Base-by-base conservation (phyloP, 2,329 filamentous ascomycete genomes). In the Pseudogymnoascus sp. region DNA sequence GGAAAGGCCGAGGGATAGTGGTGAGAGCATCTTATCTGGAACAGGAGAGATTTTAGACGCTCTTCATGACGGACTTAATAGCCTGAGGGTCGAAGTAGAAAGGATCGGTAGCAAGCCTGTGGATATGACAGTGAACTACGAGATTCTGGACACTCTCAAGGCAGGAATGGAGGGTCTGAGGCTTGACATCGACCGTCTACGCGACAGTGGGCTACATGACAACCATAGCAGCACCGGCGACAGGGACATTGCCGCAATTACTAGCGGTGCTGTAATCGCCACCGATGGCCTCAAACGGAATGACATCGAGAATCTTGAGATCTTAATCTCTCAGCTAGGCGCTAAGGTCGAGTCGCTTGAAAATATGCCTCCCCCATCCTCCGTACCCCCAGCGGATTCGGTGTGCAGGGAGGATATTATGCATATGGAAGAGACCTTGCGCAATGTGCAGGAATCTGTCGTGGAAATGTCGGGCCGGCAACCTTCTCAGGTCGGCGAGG, bases 1-100 rank as follows among this genome's bases (percentile, higher is more conserved):
- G 60, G 79, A 83, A 67, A 88, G 66, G 35, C 68, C 69, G 15
- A 67, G 68, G n/a, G 68, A 69, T 19, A 67, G 64, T 31, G 68
- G 69, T 42, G 72, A 73, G 46, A 71, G 69, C 61, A 63, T 69
- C 62, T 53, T 69, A 21, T 70, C 70, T 15, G 91, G 93, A 67
- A 93, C 91, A 0, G 89, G 91, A 61, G 92, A 97, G 71, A 90
- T 96, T 10, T 80, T 97, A 1, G 91, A 96, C 72, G 90, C 93
- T 0, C 80, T 97, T 62, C 93, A 96, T 64, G 92, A 97, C 73
- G 93, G 93, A 1, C 82, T 97, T 6, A 87, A 89, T 66, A 87
- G 88, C 59, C 80, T 97, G 7, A 86, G 90, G 26, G 80, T 81
- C 29, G 88, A 91, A 65, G 88, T 97, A 64, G 92, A 96, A 64